Evolutionary conservation across 768 basidiomycete species (phyloP).

Genomic region (Leccinum uliginosum): DNA sequence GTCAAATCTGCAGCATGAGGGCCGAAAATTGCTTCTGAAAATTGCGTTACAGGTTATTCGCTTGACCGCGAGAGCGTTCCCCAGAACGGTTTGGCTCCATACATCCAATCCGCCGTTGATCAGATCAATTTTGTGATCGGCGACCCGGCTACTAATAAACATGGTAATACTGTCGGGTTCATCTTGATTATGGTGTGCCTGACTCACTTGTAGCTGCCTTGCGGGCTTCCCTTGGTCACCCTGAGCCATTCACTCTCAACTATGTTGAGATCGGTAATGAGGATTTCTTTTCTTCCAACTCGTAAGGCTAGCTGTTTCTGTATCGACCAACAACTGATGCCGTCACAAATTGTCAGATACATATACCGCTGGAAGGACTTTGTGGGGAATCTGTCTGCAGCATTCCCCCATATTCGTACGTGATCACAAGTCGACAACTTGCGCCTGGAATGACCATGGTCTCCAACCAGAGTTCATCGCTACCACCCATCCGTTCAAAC

Average conservation of each 20-base stretch:
- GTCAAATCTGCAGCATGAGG: slow-evolving; percentile 9
- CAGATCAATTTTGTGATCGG: slow-evolving; percentile 68
- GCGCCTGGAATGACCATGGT: slow-evolving; percentile 4
- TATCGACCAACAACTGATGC: too few relatives aligned
- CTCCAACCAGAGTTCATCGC: slow-evolving; percentile 49
- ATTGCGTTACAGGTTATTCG: slow-evolving; percentile 39
- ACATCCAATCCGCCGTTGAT: slow-evolving; percentile 52
- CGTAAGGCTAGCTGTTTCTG: slow-evolving; percentile 8
- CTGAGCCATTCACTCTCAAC: slow-evolving; percentile 46
- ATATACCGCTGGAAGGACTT: slow-evolving; percentile 50
- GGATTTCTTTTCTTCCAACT: slow-evolving; percentile 39
- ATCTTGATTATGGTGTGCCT: background rate
- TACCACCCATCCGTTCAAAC: slow-evolving; percentile 41
- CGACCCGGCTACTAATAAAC: slow-evolving; percentile 40
- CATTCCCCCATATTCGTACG: slow-evolving; percentile 52
- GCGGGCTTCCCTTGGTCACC: slow-evolving; percentile 52
- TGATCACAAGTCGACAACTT: background rate
- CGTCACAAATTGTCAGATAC: slow-evolving; percentile 31
- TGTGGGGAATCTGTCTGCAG: slow-evolving; percentile 39
- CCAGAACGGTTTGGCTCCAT: slow-evolving; percentile 41
- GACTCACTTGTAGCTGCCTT: slow-evolving; percentile 36
- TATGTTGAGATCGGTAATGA: slow-evolving; percentile 60
- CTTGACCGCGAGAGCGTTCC: slow-evolving; percentile 43
- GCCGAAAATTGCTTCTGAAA: background rate
- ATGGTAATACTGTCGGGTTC: slow-evolving; percentile 21